Evolutionary conservation across 1,284 basidiomycete species (phyloP).

Genomic region (Phellinidium pouzarii): DNA sequence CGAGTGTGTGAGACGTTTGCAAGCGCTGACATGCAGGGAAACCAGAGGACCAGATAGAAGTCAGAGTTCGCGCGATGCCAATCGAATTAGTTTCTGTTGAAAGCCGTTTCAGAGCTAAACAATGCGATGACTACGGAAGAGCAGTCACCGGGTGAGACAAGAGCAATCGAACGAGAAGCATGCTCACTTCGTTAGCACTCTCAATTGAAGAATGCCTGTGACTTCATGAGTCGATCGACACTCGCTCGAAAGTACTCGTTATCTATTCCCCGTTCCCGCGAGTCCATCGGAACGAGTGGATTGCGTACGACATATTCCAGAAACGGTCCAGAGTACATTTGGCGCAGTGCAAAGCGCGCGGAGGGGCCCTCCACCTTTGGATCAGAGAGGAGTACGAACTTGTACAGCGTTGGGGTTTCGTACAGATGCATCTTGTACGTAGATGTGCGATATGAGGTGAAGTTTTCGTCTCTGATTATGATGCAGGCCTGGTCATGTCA

Average conservation of each 20-base stretch:
- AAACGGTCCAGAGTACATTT: conserved; percentile 92
- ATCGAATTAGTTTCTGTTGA: too few species aligned
- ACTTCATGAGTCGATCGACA: conserved; percentile 70
- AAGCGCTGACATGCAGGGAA: too few species aligned
- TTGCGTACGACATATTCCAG: conserved; percentile 91
- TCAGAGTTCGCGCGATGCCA: too few species aligned
- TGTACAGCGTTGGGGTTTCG: conserved; percentile 90
- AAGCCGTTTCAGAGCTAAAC: too few species aligned
- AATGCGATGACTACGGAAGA: too few species aligned
- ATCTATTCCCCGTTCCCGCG: conserved; percentile 75
- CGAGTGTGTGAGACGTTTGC: too few species aligned
- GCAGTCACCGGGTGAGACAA: too few species aligned
- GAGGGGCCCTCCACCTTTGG: conserved; percentile 53
- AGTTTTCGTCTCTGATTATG: conserved; percentile 74
- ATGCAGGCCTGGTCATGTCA: background rate
- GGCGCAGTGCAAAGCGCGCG: conserved; percentile 78
- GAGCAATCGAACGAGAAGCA: background rate
- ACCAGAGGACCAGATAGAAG: too few species aligned
- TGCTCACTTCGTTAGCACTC: background rate
- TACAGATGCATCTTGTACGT: conserved; percentile 91
- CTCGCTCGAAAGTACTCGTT: conserved; percentile 86
- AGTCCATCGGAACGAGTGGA: conserved; percentile 80
- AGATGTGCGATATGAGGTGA: conserved; percentile 87
- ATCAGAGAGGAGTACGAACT: conserved; percentile 92
- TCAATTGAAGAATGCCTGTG: conserved; percentile 49